A percentile compares a stretch with the other conserved stretches of the same genome.
phyloP scores from a whole-genome alignment of 1,284 basidiomycete genomes.

The Cronartium quercuum region DNA sequence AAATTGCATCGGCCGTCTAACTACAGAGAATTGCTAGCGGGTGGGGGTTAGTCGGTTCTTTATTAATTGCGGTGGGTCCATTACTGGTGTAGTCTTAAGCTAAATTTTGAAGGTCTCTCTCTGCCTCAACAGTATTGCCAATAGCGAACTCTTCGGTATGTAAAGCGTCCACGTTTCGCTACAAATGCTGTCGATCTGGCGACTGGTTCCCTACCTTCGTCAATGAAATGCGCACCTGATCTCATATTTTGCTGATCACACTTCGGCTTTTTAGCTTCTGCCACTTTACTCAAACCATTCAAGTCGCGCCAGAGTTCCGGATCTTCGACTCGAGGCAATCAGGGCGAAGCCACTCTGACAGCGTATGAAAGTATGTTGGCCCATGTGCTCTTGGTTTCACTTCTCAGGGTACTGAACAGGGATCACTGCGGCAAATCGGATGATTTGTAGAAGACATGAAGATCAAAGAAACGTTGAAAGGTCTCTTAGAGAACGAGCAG shows the following conservation, averaged over 20 bases:
- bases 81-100: neutral
- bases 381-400: constrained; percentile 10
- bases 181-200: too few relatives aligned
- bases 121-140: constrained; percentile 10
- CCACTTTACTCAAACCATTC: constrained; percentile 18
- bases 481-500: constrained; percentile 54
- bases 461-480: constrained; percentile 52
- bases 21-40: constrained; percentile 15
- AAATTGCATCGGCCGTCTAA: too few relatives aligned
- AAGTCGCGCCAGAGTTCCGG: neutral
- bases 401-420: constrained; percentile 18
- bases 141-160: constrained; percentile 28
- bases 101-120: neutral
- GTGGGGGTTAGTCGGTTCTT: constrained; percentile 22
- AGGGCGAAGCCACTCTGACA: constrained; percentile 46
- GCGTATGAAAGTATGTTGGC: constrained; percentile 39
- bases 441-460: constrained; percentile 49
- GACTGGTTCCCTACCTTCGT: neutral
- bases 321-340: constrained; percentile 36
- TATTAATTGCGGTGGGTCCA: neutral
- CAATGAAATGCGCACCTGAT: neutral
- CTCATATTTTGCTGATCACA: neutral
- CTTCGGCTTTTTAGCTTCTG: constrained; percentile 1
- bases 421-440: constrained; percentile 19
- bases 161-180: neutral